Evolutionary conservation across 352 stramenopile species (phyloP).

Genomic region (Elongisporangium senticosum): DNA sequence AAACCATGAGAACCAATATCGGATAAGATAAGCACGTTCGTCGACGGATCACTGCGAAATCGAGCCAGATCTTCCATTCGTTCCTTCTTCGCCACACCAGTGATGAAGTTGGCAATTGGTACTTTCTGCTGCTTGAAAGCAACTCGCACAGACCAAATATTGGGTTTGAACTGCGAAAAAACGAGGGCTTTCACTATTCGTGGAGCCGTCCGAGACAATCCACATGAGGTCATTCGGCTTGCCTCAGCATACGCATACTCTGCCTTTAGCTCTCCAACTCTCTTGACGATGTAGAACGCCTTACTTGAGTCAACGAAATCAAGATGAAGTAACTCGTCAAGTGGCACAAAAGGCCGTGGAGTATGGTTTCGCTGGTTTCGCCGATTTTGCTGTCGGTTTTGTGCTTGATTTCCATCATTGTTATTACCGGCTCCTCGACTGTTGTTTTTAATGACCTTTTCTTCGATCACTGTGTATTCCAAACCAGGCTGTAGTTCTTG

Average conservation of each 20-base stretch:
- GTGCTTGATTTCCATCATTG: conserved; percentile 11
- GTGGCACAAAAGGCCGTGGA: not conserved
- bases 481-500: conserved; percentile 84
- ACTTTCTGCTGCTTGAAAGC: conserved; percentile 69
- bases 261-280: conserved; percentile 56
- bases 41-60: conserved; percentile 56
- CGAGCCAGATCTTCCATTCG: conserved; percentile 50
- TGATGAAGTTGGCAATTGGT: conserved; percentile 58
- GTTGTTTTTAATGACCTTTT: conserved; percentile 9
- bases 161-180: conserved; percentile 79
- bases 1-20: conserved; percentile 94
- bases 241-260: conserved; percentile 28
- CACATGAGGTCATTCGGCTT: not conserved
- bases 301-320: conserved; percentile 59
- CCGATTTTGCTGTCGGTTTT: not conserved
- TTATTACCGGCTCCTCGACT: conserved; percentile 4
- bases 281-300: conserved; percentile 57
- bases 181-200: conserved; percentile 69
- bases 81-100: conserved; percentile 24
- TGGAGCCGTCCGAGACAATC: conserved; percentile 4
- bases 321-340: conserved; percentile 2
- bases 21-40: conserved; percentile 91
- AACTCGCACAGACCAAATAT: conserved; percentile 72
- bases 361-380: not conserved
- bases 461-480: conserved; percentile 41